Percentiles rank a stretch among this genome's conserved stretches.
These are phyloP conservation scores for Trifolium pratense DNA, from an alignment of 306 rosid genomes.

Conservation along the genomic window DNA sequence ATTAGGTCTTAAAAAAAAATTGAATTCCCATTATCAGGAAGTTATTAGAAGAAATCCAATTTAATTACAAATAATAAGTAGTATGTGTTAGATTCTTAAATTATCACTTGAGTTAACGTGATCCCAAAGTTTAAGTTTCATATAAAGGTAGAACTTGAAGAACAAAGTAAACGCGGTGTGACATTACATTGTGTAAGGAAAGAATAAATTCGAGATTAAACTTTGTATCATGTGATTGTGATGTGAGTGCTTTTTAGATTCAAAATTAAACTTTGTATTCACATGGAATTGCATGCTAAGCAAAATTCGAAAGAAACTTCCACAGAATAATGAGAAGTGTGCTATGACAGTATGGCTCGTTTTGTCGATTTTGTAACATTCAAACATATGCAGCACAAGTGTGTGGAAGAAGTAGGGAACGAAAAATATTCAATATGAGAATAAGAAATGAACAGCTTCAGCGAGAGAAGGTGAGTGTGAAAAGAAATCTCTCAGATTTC, in stretches of 20 bases:
- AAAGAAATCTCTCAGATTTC: too few species aligned
- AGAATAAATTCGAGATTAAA: constrained; percentile 44
- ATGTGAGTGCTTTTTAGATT: constrained; percentile 33
- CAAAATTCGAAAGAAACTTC: background rate
- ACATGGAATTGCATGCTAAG: constrained; percentile 33
- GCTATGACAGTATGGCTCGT: too few species aligned
- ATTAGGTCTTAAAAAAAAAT: too few species aligned
- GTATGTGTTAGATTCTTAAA: background rate
- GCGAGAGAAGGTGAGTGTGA: too few species aligned
- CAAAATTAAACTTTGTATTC: constrained; percentile 7
- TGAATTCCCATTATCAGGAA: background rate
- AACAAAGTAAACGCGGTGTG: constrained; percentile 13
- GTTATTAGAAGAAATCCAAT: background rate
- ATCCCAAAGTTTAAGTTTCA: background rate
- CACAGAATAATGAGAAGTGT: too few species aligned
- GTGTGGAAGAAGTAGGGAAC: too few species aligned
- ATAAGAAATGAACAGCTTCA: too few species aligned
- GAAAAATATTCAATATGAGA: too few species aligned
- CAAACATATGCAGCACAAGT: too few species aligned
- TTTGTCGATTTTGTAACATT: too few species aligned
- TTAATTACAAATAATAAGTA: background rate
- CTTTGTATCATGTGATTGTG: constrained; percentile 29
- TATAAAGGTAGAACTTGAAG: background rate
- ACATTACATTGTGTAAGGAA: constrained; percentile 31
- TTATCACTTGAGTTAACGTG: constrained; percentile 1